Evolutionary conservation across 108 stramenopile genomes (phyloP).

Genomic region (Craspedostauros australis): DNA sequence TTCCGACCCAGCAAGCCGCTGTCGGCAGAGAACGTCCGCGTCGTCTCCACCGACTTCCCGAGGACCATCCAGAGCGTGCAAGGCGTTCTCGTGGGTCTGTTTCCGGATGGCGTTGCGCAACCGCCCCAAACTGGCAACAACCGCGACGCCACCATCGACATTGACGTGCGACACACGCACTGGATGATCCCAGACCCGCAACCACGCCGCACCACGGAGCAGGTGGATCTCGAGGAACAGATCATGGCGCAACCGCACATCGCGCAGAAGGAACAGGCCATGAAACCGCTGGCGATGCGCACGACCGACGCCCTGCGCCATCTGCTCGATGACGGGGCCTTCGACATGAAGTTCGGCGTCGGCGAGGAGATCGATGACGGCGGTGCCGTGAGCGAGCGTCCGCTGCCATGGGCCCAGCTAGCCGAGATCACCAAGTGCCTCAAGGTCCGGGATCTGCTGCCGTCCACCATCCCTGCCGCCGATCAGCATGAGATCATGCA

Average conservation of each 20-base stretch:
- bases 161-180: slow-evolving; percentile 60
- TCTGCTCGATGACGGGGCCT: slow-evolving; percentile 34
- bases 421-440: slow-evolving; percentile 73
- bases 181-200: slow-evolving; percentile 82
- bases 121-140: too few relatives aligned
- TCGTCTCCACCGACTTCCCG: slow-evolving; percentile 68
- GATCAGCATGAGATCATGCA: slow-evolving; percentile 47
- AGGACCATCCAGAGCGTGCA: slow-evolving; percentile 80
- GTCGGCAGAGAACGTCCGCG: slow-evolving; percentile 33
- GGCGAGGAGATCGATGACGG: slow-evolving; percentile 32
- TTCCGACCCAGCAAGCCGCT: slow-evolving; percentile 29
- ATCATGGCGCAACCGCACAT: slow-evolving; percentile 49
- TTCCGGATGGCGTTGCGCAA: slow-evolving; percentile 54
- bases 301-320: slow-evolving; percentile 42
- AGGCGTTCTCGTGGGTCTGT: slow-evolving; percentile 62
- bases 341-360: slow-evolving; percentile 57
- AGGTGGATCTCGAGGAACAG: slow-evolving; percentile 49
- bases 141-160: slow-evolving; percentile 29
- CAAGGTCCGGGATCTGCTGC: slow-evolving; percentile 43
- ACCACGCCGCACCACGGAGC: slow-evolving; percentile 53
- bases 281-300: slow-evolving; percentile 42
- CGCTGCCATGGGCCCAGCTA: slow-evolving; percentile 61
- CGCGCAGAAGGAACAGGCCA: slow-evolving; percentile 39
- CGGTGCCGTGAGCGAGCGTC: neutral
- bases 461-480: slow-evolving; percentile 41